Base-by-base conservation (phyloP, 768 basidiomycete genomes). In the Lactarius tabidus region DNA sequence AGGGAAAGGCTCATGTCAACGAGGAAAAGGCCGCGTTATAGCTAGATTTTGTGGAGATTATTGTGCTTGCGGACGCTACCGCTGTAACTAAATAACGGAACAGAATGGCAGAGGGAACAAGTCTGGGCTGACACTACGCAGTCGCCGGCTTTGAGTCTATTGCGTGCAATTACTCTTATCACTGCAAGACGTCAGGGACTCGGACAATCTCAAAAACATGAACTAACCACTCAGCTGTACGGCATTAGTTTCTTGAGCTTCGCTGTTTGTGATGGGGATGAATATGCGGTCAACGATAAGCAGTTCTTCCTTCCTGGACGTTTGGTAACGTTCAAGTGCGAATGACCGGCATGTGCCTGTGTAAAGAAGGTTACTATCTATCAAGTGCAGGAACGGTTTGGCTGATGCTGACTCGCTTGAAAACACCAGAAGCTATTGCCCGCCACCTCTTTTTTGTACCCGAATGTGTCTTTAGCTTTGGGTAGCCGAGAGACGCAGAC, bases 361-460 rank as follows among this genome's bases (percentile, higher is more conserved):
- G 52, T 23, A 23, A 45, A 39, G 31, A 62, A 35, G 12, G 14
- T 53, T 39, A 52, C 28, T 45, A 55, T 36, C 29, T 38, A 26
- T 39, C 12, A 41, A 23, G n/a, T 12, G 6, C 18, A 31, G 6
- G 33, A 29, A 28, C 20, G 10, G 26, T 9, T 35, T 54, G 28
- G 63, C 38, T 48, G 38, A 39, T 20, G 77, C 86, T 52, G 65
- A 91, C 90, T 70, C 90, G 88, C 80, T 92, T 91, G 79, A 91
- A 92, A 18, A 78, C 73, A 53, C 74, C 79, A 20, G 83, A 85
- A n/a, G 83, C 82, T 53, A 91, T 75, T 3, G 87, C 86, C 63
- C 84, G 79, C 89, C 89, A 92, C 66, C 90, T 79, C 76, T 92
- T 92, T 78, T 91, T 91, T 28, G 90, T 83, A 12, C 90, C 90